Base-by-base conservation (phyloP, 2,329 filamentous ascomycete species). In the Plenodomus lindquistii region DNA sequence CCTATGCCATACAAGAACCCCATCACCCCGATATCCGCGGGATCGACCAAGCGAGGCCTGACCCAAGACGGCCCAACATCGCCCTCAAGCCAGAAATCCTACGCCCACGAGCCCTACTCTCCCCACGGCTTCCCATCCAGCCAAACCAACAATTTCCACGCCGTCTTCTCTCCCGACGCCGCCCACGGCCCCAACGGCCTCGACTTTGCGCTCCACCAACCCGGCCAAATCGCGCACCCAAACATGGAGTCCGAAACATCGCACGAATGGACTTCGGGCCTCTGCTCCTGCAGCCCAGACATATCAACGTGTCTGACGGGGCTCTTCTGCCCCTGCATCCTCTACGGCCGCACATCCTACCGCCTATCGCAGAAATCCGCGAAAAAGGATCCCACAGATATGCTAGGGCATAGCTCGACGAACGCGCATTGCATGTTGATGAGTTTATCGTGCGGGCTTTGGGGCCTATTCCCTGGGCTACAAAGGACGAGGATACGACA, bases 281-380 rank as follows among this genome's bases (percentile, higher is more conserved):
- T 74, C 2, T 73, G 67, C 48, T 53, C 63, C 16, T 73, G 70
- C 54, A 61, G 60, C 13, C 67, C 60, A 0, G 70, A 77, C 59
- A 40, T 63, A 0, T 55, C 59, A 0, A 74, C 72, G 6, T 74
- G 74, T 42, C 52, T 73, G 8, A 68, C 71, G 3, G 75, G 73
- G 1, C 58, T 72, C 5, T 75, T 72, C 52, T 69, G 72, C 42
- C 76, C 77, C 9, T 79, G 75, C 56, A 62, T 73, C 3, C 48
- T 78, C 7, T 75, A 76, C 52, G 73, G 74, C 4, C 73, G 73
- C 40, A 77, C 74, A 2, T 63, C 75, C 13, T 73, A 77, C 62
- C 70, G 77, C 7, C 62, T 78, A 2, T 59, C 65, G 1, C 70
- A 69, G 40, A 70, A 73, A 38, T 59, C 57, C 6, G 55, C 60